Base-by-base conservation (phyloP, 495 filamentous ascomycete species). In the Penicillium simplicissimum region DNA sequence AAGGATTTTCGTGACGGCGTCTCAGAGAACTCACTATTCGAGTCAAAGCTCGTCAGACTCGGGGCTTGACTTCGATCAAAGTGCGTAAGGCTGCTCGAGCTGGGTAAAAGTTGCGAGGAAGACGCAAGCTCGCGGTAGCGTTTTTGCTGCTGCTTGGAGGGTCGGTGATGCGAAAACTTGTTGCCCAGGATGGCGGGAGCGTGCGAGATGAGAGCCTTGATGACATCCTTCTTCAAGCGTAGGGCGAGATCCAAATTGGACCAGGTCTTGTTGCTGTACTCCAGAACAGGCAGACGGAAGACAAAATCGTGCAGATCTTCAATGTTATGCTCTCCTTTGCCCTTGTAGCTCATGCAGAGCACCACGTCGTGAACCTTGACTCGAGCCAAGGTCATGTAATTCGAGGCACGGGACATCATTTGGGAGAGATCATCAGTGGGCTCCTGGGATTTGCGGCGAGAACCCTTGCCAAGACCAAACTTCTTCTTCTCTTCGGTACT, bases 231-330 rank as follows among this genome's bases (percentile, higher is more conserved):
- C 82, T 99, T 98, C 48, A 99, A 79, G 19, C 90, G 88, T 52
- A 97, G 79, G 1, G 94, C 93, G 11, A 99, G 85, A 63, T 99
- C 95, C 8, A 98, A 85, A 72, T 98, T 98, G 17, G 94, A 97
- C 95, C 95, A 99, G 10, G 93, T 98, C 77, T 97, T 98, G 79
- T 99, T 98, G 52, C 91, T 84, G 72, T 96, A 98, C 71, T 99
- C 95, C 40, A 99, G 86, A 15, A 90, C 89, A 8, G 95, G 95
- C 69, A 99, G 85, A 19, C 92, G 88, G 83, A 98, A 98, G 60
- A 98, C 95, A 61, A 98, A 94, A 67, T 97, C 88, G 74, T 98
- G 95, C 13, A 98, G 87, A 73, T 98, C 95, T 76, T 96, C 91
- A 52, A 98, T 77, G 67, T 98, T 99, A 67, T 92, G 92, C 57